phyloP scores from a whole-genome alignment of 768 basidiomycete species.

The Boletellus sp. region DNA sequence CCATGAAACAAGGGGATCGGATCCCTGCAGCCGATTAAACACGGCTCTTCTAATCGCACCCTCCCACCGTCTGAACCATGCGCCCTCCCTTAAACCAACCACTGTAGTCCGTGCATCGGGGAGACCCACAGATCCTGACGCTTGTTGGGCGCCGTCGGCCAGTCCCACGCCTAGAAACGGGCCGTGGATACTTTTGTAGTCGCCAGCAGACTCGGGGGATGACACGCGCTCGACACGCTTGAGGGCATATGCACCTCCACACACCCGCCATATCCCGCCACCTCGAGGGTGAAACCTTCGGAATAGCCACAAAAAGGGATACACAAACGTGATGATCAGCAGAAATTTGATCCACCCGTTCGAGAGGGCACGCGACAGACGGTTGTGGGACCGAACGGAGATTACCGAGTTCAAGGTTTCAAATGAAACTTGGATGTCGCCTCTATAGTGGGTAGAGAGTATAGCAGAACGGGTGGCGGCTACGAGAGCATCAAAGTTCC shows the following conservation, averaged over 20 bases:
- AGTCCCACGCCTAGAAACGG: conserved; percentile 3
- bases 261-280: conserved; percentile 74
- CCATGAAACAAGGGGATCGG: conserved; percentile 34
- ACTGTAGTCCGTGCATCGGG: conserved; percentile 35
- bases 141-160: neutral
- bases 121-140: conserved; percentile 27
- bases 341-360: conserved; percentile 70
- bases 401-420: conserved; percentile 45
- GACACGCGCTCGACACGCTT: conserved; percentile 38
- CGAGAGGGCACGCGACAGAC: conserved; percentile 62
- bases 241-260: conserved; percentile 73
- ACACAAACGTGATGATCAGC: conserved; percentile 65
- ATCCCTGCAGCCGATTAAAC: conserved; percentile 34
- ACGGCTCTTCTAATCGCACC: conserved; percentile 62
- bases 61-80: conserved; percentile 82
- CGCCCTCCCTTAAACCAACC: conserved; percentile 64
- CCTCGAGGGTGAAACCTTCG: conserved; percentile 62
- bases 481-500: conserved; percentile 44
- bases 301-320: conserved; percentile 79
- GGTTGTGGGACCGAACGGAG: conserved; percentile 64
- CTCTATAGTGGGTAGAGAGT: conserved; percentile 37
- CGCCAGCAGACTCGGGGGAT: conserved; percentile 1
- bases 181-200: conserved; percentile 2
- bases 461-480: conserved; percentile 38
- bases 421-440: conserved; percentile 46